phyloP scores from a whole-genome alignment of 2,329 filamentous ascomycete species.

The Cladosporium cucumerinum region DNA sequence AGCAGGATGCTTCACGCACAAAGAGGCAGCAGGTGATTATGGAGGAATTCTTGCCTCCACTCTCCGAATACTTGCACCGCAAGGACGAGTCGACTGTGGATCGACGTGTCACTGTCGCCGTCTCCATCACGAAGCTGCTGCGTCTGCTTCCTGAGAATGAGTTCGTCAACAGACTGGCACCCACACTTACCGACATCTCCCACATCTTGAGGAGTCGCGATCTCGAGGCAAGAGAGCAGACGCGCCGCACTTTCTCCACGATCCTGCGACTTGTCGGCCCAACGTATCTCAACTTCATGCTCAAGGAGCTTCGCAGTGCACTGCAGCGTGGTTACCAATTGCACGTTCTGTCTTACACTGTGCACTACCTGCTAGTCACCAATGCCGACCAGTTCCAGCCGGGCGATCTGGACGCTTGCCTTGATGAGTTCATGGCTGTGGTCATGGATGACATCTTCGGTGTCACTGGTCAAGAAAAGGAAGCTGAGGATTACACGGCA shows the following conservation, averaged over 20 bases:
- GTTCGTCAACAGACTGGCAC: constrained; percentile 71
- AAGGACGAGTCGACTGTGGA: constrained; percentile 95
- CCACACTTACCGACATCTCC: constrained; percentile 85
- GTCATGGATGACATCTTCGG: constrained; percentile 99
- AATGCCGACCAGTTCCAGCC: constrained; percentile 69
- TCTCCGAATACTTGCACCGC: constrained; percentile 83
- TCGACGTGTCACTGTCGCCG: constrained; percentile 82
- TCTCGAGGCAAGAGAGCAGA: constrained; percentile 85
- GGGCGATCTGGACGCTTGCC: constrained; percentile 86
- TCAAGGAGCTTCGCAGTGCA: constrained; percentile 82
- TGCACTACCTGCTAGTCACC: constrained; percentile 83
- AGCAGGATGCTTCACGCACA: constrained; percentile 12
- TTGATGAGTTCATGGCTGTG: constrained; percentile 71
- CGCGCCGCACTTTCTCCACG: constrained; percentile 80
- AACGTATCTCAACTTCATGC: constrained; percentile 82
- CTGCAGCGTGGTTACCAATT: constrained; percentile 85
- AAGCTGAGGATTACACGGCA: constrained; percentile 90
- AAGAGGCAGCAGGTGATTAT: constrained; percentile 47
- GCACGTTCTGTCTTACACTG: constrained; percentile 89
- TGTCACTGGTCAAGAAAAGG: constrained; percentile 87
- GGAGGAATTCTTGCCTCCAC: constrained; percentile 70
- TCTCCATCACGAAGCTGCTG: constrained; percentile 84
- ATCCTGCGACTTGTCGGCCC: constrained; percentile 79
- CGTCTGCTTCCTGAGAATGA: constrained; percentile 72
- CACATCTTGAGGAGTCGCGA: constrained; percentile 88